Evolutionary conservation across 202 grass and related monocot species (phyloP).

Genomic region (Thinopyrum obtusiflorum): DNA sequence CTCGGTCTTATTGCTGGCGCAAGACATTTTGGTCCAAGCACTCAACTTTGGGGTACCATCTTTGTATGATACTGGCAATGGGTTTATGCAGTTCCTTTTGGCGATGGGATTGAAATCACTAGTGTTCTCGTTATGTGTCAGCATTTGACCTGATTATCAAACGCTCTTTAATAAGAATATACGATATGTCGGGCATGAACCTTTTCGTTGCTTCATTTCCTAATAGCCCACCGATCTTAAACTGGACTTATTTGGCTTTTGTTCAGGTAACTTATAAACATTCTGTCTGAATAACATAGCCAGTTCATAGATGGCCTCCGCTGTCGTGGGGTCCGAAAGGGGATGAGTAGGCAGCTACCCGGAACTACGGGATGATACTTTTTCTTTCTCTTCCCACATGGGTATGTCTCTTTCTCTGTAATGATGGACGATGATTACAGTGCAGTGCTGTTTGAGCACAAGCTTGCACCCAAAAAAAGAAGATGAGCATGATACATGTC

Average conservation of each 20-base stretch:
- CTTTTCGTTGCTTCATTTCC: not conserved
- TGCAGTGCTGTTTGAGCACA: no score
- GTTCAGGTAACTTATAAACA: not conserved
- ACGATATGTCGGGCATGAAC: not conserved
- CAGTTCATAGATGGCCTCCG: not conserved
- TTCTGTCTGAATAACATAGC: not conserved
- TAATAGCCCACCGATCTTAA: not conserved
- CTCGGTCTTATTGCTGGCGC: not conserved
- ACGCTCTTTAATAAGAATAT: not conserved
- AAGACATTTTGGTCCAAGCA: no score
- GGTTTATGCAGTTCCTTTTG: not conserved
- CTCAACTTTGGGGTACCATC: conserved; percentile 5
- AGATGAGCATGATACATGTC: no score
- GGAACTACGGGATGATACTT: no score
- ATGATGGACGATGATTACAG: no score
- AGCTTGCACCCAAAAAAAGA: no score
- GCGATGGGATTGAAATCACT: not conserved
- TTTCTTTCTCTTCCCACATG: no score
- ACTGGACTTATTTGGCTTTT: not conserved
- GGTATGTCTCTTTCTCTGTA: no score
- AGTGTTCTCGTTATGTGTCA: not conserved
- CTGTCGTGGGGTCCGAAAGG: no score
- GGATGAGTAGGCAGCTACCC: no score
- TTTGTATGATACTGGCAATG: not conserved
- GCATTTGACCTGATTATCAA: not conserved